These are phyloP conservation scores for Haberlea rhodopensis DNA, from an alignment of 257 asterid species.

Conservation along the genomic window DNA sequence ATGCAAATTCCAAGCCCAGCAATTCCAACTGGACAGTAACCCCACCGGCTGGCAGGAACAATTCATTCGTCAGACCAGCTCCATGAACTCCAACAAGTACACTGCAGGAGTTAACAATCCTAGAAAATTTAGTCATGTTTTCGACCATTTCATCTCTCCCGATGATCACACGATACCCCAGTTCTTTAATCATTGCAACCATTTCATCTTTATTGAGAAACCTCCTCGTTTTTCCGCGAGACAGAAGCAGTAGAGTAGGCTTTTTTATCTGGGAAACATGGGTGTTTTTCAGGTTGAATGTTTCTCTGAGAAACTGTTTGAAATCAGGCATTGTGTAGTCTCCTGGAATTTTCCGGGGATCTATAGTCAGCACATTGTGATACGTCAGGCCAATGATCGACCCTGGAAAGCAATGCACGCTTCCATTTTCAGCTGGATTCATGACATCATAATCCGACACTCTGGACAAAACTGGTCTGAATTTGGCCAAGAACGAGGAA, in stretches of 20 bases:
- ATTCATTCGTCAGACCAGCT: conserved; percentile 51
- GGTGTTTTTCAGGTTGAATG: conserved; percentile 29
- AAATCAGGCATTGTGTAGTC: conserved; percentile 43
- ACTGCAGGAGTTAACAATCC: conserved; percentile 38
- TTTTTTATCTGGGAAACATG: conserved; percentile 33
- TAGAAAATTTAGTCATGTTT: conserved; percentile 30
- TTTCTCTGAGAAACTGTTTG: conserved; percentile 31
- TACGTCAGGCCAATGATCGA: conserved; percentile 45
- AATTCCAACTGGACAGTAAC: conserved; percentile 50
- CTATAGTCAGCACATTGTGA: conserved; percentile 45
- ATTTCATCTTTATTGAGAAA: conserved; percentile 52
- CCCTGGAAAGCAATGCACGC: conserved; percentile 55
- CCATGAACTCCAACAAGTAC: conserved; percentile 69
- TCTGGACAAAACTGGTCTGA: conserved; percentile 28
- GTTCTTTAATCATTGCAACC: conserved; percentile 30
- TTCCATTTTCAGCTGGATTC: conserved; percentile 29
- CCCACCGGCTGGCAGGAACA: conserved; percentile 54
- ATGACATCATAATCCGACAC: conserved; percentile 39
- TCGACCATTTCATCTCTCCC: conserved; percentile 25
- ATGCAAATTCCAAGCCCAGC: conserved; percentile 45
- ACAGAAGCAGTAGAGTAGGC: conserved; percentile 37
- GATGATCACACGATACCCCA: conserved; percentile 48
- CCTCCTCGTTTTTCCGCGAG: conserved; percentile 40
- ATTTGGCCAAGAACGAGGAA: conserved; percentile 37
- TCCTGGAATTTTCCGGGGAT: conserved; percentile 34